Conservation (phyloP, 345 rosid genomes). For the Orychophragmus violaceus region DNA sequence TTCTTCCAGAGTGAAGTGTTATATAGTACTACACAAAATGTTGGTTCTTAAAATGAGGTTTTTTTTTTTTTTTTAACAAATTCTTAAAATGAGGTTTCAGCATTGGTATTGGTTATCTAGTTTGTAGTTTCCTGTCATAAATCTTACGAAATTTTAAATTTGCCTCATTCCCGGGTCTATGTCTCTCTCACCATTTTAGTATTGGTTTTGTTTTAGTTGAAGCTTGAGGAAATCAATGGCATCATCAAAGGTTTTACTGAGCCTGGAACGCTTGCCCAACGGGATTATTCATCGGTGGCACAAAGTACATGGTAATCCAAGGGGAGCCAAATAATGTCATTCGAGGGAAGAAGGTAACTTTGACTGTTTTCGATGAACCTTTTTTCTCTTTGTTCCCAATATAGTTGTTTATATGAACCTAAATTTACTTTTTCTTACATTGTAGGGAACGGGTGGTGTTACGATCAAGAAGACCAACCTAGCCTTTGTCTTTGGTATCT, state of each 20-base stretch:
- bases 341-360: slow-evolving; percentile 81
- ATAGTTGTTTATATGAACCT: background rate
- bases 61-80: no score
- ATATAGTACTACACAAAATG: background rate
- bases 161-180: background rate
- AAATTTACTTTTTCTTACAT: background rate
- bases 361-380: background rate
- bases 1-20: background rate
- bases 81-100: background rate
- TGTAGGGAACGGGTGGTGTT: slow-evolving; percentile 72
- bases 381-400: background rate
- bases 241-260: slow-evolving; percentile 54
- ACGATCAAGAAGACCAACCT: slow-evolving; percentile 64
- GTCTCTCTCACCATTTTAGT: background rate
- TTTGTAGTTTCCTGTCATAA: background rate
- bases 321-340: slow-evolving; percentile 81
- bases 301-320: slow-evolving; percentile 82
- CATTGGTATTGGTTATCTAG: background rate
- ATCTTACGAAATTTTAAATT: background rate
- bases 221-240: slow-evolving; percentile 52
- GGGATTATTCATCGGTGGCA: slow-evolving; percentile 62
- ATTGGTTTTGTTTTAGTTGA: slow-evolving; percentile 44
- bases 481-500: slow-evolving; percentile 66
- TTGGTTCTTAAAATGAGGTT: no score
- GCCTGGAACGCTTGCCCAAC: slow-evolving; percentile 79